phyloP scores from a whole-genome alignment of 2,329 filamentous ascomycete species.

The Rosellinia necatrix region DNA sequence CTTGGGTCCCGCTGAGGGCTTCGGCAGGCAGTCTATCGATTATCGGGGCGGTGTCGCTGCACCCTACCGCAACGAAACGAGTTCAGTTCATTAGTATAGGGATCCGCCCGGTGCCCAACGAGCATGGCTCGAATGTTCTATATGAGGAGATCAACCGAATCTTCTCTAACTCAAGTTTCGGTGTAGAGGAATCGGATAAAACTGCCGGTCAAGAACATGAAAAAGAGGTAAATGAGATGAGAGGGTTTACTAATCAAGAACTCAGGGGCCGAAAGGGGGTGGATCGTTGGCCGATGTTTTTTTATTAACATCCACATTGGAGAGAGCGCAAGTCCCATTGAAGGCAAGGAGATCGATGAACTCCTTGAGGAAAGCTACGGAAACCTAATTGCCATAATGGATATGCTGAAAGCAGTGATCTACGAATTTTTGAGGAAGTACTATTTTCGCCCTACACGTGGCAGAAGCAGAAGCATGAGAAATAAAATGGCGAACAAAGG shows the following conservation, averaged over 20 bases:
- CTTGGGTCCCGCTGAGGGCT: slow-evolving; percentile 75
- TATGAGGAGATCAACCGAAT: slow-evolving; percentile 79
- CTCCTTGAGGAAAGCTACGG: slow-evolving; percentile 52
- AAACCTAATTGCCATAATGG: slow-evolving; percentile 59
- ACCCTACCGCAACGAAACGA: slow-evolving; percentile 71
- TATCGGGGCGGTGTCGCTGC: slow-evolving; percentile 71
- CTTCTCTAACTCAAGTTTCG: slow-evolving; percentile 80
- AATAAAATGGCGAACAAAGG: not conserved
- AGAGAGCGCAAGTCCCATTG: slow-evolving; percentile 12
- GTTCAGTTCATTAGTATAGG: slow-evolving; percentile 84
- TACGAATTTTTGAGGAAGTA: slow-evolving; percentile 77
- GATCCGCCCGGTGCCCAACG: slow-evolving; percentile 64
- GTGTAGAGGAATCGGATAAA: slow-evolving; percentile 56
- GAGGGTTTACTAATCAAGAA: slow-evolving; percentile 56
- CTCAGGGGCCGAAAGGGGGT: slow-evolving; percentile 65
- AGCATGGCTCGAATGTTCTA: slow-evolving; percentile 64
- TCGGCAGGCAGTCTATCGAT: slow-evolving; percentile 65
- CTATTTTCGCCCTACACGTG: slow-evolving; percentile 63
- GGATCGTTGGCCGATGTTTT: slow-evolving; percentile 89
- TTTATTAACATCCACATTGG: slow-evolving; percentile 67
- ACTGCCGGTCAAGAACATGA: slow-evolving; percentile 42
- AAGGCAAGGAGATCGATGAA: slow-evolving; percentile 41
- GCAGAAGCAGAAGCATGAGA: slow-evolving; percentile 29
- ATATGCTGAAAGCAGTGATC: slow-evolving; percentile 71
- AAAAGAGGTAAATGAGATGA: slow-evolving; percentile 27